Conservation (phyloP, 2,329 filamentous ascomycete genomes). For the Penicillium fuscoglaucum region DNA sequence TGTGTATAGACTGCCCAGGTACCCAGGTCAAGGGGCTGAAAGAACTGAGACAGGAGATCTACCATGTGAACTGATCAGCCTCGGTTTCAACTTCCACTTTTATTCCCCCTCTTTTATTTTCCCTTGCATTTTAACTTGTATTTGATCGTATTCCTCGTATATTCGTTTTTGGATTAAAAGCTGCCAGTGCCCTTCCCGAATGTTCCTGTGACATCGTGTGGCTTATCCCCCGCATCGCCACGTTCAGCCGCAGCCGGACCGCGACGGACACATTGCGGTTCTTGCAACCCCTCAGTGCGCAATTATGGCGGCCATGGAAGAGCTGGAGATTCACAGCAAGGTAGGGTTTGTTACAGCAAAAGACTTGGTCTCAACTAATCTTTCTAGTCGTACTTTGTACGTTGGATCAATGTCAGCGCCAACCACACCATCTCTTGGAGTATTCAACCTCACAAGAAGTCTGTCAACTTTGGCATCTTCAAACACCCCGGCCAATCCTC, state of each 20-base stretch:
- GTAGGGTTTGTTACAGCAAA: constrained; percentile 49
- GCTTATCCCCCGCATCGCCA: constrained; percentile 16
- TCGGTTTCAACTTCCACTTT: constrained; percentile 20
- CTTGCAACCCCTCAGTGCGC: constrained; percentile 12
- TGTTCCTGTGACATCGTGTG: constrained; percentile 7
- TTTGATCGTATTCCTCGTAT: not conserved
- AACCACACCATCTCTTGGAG: constrained; percentile 96
- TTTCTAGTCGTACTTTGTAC: constrained; percentile 82
- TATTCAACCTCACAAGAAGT: constrained; percentile 96
- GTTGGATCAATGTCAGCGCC: constrained; percentile 90
- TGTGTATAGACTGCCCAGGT: too few species aligned
- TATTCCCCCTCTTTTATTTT: not conserved
- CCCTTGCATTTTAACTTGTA: not conserved
- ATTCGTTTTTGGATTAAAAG: too few species aligned
- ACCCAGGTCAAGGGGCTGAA: not conserved
- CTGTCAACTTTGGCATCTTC: constrained; percentile 96
- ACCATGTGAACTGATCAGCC: constrained; percentile 26
- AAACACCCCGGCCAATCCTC: constrained; percentile 80
- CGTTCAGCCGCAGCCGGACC: constrained; percentile 24
- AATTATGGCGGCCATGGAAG: constrained; percentile 88
- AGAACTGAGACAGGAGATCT: not conserved
- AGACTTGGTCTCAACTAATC: not conserved
- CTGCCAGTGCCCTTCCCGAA: not conserved
- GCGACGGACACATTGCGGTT: constrained; percentile 13
- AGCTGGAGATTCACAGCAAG: constrained; percentile 96